phyloP scores from a whole-genome alignment of 768 basidiomycete genomes.

The Leccinum variicolor region DNA sequence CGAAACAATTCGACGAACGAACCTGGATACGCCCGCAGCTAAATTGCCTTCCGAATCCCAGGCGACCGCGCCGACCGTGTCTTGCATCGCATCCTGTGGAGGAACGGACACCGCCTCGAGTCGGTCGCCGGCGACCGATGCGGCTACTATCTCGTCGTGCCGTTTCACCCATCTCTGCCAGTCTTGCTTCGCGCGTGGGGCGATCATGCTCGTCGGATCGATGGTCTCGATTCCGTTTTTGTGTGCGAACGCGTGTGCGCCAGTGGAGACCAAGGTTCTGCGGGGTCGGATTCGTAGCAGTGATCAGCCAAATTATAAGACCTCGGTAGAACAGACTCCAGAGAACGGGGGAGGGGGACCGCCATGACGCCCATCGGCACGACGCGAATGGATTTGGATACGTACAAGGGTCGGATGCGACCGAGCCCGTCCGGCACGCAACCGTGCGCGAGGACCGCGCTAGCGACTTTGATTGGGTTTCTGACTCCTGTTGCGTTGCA shows the following conservation, averaged over 20 bases:
- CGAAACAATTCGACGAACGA: background rate
- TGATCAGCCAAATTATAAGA: background rate
- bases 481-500: slow-evolving; percentile 46
- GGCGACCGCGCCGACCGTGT: slow-evolving; percentile 80
- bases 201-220: slow-evolving; percentile 44
- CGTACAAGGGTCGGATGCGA: slow-evolving; percentile 69
- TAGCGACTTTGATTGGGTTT: slow-evolving; percentile 67
- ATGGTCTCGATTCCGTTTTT: slow-evolving; percentile 32
- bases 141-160: slow-evolving; percentile 24
- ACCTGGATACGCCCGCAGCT: slow-evolving; percentile 80
- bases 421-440: slow-evolving; percentile 49
- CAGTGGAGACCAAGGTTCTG: slow-evolving; percentile 60
- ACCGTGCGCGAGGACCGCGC: slow-evolving; percentile 52
- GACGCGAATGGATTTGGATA: background rate
- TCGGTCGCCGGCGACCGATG: slow-evolving; percentile 7
- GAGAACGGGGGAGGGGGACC: too few relatives aligned
- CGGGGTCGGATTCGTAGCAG: background rate
- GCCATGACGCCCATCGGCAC: background rate
- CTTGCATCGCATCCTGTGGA: slow-evolving; percentile 47
- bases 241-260: slow-evolving; percentile 57
- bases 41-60: slow-evolving; percentile 43
- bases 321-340: background rate
- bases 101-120: background rate
- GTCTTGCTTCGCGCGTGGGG: slow-evolving; percentile 44
- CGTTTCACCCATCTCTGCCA: slow-evolving; percentile 62